Evolutionary conservation across 345 rosid species (phyloP), one percentile per base, ranked within the genome.

Genomic region (Ceriops tagal): DNA sequence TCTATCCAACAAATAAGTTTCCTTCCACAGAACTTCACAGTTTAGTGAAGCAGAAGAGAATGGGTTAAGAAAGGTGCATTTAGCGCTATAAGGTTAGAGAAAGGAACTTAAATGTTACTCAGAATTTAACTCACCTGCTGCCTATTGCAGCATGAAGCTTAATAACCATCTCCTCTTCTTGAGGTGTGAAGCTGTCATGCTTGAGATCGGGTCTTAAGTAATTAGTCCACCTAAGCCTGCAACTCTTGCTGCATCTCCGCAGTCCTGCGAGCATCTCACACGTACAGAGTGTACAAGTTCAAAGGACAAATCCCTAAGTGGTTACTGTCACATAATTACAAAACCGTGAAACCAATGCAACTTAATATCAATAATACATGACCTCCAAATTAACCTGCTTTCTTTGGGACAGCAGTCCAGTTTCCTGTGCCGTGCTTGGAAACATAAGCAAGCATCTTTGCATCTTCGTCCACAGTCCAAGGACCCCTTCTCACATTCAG

Each of bases 61-160:
- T 37, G 43, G 43, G 43, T 11, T 37, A 37, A 13, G 43, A 37
- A 37, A 10, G 43, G 13, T 37, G 43, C 43, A 37, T 37, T 55
- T 55, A 22, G 27, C 5, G 3, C 21, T 22, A 10, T 3, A 43
- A 11, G 47, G 47, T 43, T 55, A 13, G 28, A n/a, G 5, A 55
- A 22, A 55, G 24, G 11, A 22, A 27, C 30, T 56, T 22, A 21
- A 34, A 52, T 10, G 6, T 24, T 24, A 16, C 30, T 49, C 32
- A 9, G 9, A 21, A 47, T 35, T 13, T 2, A 35, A 58, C 69
- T 16, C 30, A 91, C 96, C 99, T 86, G 89, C 97, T 91, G 15
- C 97, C 99, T 21, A 91, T 87, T 43, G 97, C 90, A 8, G 92
- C 89, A 65, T 95, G 99, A 75, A 95, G 93, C 83, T 80, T 83